Percentiles rank a stretch among this genome's conserved stretches.
phyloP scores from a whole-genome alignment of 352 stramenopile genomes.

The Achlya hypogyna region DNA sequence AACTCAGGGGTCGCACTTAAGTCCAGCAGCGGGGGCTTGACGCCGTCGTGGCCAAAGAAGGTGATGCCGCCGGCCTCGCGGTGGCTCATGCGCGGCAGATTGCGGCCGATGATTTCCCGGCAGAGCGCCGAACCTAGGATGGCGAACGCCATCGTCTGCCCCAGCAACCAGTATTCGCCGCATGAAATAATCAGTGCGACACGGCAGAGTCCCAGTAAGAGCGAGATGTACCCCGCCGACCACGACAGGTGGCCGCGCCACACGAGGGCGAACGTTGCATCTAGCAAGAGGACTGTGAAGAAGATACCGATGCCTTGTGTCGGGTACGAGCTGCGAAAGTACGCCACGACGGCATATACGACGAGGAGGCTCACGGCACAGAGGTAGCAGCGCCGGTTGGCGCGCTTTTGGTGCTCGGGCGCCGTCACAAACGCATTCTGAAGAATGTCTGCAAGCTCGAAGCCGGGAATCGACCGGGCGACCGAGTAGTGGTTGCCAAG shows the following conservation, averaged over 20 bases:
- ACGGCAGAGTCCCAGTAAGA: conserved; percentile 59
- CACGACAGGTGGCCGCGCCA: conserved; percentile 54
- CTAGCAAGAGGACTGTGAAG: conserved; percentile 55
- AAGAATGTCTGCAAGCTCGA: conserved; percentile 62
- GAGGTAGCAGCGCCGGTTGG: conserved; percentile 47
- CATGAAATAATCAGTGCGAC: conserved; percentile 61
- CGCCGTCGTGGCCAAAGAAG: conserved; percentile 74
- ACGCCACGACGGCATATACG: conserved; percentile 52
- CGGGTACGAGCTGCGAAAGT: conserved; percentile 43
- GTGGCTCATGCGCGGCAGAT: conserved; percentile 71
- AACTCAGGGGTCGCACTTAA: conserved; percentile 74
- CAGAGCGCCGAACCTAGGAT: conserved; percentile 68
- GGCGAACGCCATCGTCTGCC: conserved; percentile 70
- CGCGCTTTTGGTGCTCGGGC: conserved; percentile 19
- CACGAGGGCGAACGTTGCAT: conserved; percentile 69
- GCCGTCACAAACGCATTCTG: conserved; percentile 71
- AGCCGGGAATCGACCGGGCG: conserved; percentile 61
- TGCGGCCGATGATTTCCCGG: conserved; percentile 72
- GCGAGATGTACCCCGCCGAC: conserved; percentile 73
- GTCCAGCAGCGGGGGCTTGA: conserved; percentile 55
- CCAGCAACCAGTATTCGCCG: conserved; percentile 71
- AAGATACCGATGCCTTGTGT: conserved; percentile 52
- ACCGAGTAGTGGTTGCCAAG: conserved; percentile 74
- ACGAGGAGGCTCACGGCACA: conserved; percentile 37
- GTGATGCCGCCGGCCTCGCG: conserved; percentile 72